phyloP scores from a whole-genome alignment of 352 stramenopile species.

The Globisporangium canariense region DNA sequence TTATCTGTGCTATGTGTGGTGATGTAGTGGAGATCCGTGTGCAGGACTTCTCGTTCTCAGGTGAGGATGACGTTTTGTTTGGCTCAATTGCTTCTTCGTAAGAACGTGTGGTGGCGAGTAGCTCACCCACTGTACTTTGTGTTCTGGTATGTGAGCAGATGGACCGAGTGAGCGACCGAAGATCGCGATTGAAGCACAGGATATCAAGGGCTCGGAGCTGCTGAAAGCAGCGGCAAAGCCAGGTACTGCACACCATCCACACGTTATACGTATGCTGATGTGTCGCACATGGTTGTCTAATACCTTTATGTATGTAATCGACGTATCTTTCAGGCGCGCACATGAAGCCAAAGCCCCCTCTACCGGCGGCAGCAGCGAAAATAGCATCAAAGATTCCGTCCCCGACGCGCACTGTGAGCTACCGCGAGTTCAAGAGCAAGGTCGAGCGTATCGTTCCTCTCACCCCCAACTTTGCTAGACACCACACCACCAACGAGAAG shows the following conservation, averaged over 20 bases:
- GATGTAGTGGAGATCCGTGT: conserved; percentile 54
- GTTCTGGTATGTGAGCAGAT: conserved; percentile 21
- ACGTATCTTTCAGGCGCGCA: not conserved
- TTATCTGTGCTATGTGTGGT: not conserved
- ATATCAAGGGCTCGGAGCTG: conserved; percentile 57
- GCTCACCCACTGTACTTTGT: not conserved
- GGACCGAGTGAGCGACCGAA: conserved; percentile 34
- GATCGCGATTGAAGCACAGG: conserved; percentile 50
- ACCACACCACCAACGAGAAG: not conserved
- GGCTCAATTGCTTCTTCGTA: not conserved
- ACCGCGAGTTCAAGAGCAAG: conserved; percentile 6
- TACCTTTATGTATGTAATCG: not conserved
- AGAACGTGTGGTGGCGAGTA: not conserved
- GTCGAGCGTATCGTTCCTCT: not conserved
- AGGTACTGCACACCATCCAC: not conserved
- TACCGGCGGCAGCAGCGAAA: not conserved
- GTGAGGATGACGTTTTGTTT: conserved; percentile 22
- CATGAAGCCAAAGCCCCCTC: not conserved
- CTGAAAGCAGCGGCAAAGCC: not conserved
- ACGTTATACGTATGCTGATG: not conserved
- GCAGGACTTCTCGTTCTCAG: conserved; percentile 64
- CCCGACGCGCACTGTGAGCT: conserved; percentile 1
- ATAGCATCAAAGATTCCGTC: not conserved
- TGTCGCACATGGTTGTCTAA: not conserved
- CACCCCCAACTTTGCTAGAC: not conserved